Percentiles rank a stretch among this genome's conserved stretches.
phyloP scores from a whole-genome alignment of 2,329 filamentous ascomycete species.

The Colletotrichum camelliae region DNA sequence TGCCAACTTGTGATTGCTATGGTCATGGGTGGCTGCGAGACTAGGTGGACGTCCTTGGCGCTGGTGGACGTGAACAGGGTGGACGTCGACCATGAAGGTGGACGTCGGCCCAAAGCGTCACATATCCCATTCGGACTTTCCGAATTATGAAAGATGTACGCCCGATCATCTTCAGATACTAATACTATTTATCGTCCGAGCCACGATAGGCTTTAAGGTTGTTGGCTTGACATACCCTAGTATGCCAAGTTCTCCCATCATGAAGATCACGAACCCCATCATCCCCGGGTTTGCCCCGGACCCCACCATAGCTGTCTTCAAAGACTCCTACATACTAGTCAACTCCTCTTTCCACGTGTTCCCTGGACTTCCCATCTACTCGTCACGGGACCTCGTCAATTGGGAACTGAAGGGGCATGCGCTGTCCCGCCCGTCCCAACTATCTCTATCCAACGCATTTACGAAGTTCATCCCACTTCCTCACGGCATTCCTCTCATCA shows the following conservation, averaged over 20 bases:
- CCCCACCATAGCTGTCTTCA: slow-evolving; percentile 30
- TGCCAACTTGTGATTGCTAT: background rate
- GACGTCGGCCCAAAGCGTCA: background rate
- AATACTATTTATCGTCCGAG: background rate
- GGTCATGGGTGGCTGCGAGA: background rate
- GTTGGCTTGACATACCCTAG: background rate
- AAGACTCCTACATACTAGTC: slow-evolving; percentile 40
- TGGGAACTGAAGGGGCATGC: slow-evolving; percentile 14
- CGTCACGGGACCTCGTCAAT: slow-evolving; percentile 34
- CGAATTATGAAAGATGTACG: background rate
- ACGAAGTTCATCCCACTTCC: background rate
- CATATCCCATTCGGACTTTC: background rate
- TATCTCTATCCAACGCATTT: background rate
- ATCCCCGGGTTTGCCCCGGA: slow-evolving; percentile 35
- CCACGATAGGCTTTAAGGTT: background rate
- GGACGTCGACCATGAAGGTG: background rate
- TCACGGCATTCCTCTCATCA: background rate
- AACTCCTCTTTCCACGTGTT: slow-evolving; percentile 67
- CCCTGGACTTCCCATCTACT: slow-evolving; percentile 50
- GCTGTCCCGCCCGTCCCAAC: background rate
- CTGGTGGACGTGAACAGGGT: background rate
- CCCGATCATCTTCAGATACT: background rate
- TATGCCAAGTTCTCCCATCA: background rate
- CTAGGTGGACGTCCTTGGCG: background rate
- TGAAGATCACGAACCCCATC: slow-evolving; percentile 28